phyloP scores from a whole-genome alignment of 2,329 filamentous ascomycete species.

The Aspergillus puulaauensis region DNA sequence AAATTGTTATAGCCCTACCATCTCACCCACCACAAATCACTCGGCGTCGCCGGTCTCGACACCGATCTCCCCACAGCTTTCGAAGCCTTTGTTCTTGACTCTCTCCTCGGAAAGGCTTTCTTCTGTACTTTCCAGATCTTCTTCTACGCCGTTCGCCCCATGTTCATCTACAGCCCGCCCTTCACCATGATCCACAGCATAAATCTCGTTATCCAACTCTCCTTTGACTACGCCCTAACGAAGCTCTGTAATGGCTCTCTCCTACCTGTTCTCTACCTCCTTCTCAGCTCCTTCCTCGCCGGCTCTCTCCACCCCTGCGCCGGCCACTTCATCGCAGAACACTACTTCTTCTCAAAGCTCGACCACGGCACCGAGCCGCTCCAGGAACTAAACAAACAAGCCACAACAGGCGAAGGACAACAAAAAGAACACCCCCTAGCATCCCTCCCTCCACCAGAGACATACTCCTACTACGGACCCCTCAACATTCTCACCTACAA shows the following conservation, averaged over 20 bases:
- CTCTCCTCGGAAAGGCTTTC: slow-evolving; percentile 90
- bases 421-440: slow-evolving; percentile 54
- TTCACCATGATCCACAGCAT: slow-evolving; percentile 80
- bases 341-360: slow-evolving; percentile 67
- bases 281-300: slow-evolving; percentile 88
- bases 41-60: slow-evolving; percentile 93
- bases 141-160: slow-evolving; percentile 95
- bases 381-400: slow-evolving; percentile 47
- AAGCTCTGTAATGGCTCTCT: slow-evolving; percentile 54
- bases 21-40: slow-evolving; percentile 96
- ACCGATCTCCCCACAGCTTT: slow-evolving; percentile 91
- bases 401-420: slow-evolving; percentile 16
- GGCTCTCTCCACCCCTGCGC: slow-evolving; percentile 92
- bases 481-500: slow-evolving; percentile 95
- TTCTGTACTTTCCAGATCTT: slow-evolving; percentile 99
- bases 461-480: slow-evolving; percentile 93
- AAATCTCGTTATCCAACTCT: slow-evolving; percentile 75
- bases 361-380: slow-evolving; percentile 47
- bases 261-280: slow-evolving; percentile 74
- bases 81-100: slow-evolving; percentile 91
- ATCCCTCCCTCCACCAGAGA: slow-evolving; percentile 75
- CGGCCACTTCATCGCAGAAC: slow-evolving; percentile 97
- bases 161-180: slow-evolving; percentile 87
- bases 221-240: slow-evolving; percentile 73
- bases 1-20: slow-evolving; percentile 72